Evolutionary conservation across 1,284 basidiomycete genomes (phyloP).

Genomic region (Boletellus sp.): DNA sequence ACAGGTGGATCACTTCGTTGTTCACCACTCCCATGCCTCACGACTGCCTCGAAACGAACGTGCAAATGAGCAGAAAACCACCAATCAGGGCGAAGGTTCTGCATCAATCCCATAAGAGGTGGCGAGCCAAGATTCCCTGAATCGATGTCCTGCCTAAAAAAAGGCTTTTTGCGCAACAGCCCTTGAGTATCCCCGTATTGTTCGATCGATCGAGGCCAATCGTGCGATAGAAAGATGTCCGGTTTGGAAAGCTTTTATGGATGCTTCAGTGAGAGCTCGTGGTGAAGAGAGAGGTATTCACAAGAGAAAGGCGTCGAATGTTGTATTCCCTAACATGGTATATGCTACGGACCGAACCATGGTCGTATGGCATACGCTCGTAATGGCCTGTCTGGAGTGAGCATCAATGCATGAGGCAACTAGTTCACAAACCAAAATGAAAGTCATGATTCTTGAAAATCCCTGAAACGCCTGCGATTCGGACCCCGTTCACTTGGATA

Average conservation of each 20-base stretch:
- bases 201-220: constrained; percentile 92
- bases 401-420: background rate
- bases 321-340: constrained; percentile 93
- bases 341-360: constrained; percentile 71
- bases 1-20: background rate
- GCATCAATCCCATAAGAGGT: constrained; percentile 78
- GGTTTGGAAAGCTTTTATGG: constrained; percentile 52
- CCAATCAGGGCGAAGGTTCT: constrained; percentile 75
- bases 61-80: constrained; percentile 98
- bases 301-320: constrained; percentile 76
- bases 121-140: constrained; percentile 82
- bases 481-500: constrained; percentile 81
- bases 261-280: constrained; percentile 4
- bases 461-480: constrained; percentile 88
- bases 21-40: constrained; percentile 31
- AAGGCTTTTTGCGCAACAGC: constrained; percentile 78
- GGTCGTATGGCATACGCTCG: constrained; percentile 72
- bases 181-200: constrained; percentile 69
- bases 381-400: constrained; percentile 51
- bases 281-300: constrained; percentile 36
- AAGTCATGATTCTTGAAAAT: constrained; percentile 90
- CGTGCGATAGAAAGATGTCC: constrained; percentile 88
- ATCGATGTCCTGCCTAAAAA: constrained; percentile 75
- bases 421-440: constrained; percentile 51
- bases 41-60: constrained; percentile 72